A percentile compares a stretch with the other conserved stretches of the same genome.
Conservation (phyloP, 225 moss, liverwort and hornwort genomes). For the Bryum argenteum region DNA sequence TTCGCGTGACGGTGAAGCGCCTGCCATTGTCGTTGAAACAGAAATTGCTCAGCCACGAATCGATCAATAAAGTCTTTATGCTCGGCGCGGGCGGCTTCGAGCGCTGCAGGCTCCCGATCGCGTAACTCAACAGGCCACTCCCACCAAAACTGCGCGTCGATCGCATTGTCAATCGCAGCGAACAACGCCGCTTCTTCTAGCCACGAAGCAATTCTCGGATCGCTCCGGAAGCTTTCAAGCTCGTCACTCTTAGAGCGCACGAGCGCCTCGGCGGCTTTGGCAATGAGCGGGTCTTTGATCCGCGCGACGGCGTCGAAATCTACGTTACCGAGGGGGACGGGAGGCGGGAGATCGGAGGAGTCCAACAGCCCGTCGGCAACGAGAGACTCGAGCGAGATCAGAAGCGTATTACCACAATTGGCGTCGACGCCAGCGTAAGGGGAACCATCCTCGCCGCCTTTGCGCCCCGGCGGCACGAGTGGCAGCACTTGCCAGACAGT, state of each 20-base stretch:
- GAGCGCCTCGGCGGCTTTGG: conserved; percentile 71
- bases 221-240: conserved; percentile 63
- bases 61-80: conserved; percentile 45
- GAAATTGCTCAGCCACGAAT: conserved; percentile 76
- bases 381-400: conserved; percentile 73
- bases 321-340: conserved; percentile 48
- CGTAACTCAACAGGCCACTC: conserved; percentile 68
- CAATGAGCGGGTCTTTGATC: conserved; percentile 68
- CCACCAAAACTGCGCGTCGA: conserved; percentile 69
- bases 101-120: conserved; percentile 57
- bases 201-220: conserved; percentile 67
- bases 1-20: conserved; percentile 69
- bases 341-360: conserved; percentile 59
- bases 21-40: conserved; percentile 88
- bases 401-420: conserved; percentile 81
- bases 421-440: conserved; percentile 81
- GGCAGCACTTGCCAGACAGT: conserved; percentile 70
- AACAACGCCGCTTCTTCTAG: conserved; percentile 82
- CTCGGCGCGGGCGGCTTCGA: conserved; percentile 48
- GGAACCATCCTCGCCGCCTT: conserved; percentile 84
- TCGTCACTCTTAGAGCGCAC: conserved; percentile 57
- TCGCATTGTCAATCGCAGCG: conserved; percentile 65
- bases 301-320: conserved; percentile 68
- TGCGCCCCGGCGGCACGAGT: conserved; percentile 81
- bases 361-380: conserved; percentile 69